Base-by-base conservation (phyloP, 257 asterid species). In the Coffea canephora region DNA sequence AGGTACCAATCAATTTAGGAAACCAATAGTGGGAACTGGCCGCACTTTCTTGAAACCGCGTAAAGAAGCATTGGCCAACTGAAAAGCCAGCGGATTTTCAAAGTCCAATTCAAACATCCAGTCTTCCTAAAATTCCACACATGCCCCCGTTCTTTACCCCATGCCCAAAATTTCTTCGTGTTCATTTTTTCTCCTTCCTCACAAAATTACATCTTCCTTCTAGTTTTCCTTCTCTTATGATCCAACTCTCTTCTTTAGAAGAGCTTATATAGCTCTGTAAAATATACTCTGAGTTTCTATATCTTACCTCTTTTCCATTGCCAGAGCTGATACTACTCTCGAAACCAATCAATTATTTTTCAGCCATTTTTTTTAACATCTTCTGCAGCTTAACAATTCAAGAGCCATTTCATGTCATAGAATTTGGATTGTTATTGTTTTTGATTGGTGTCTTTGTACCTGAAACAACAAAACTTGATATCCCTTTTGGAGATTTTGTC, bases 71-170 rank as follows among this genome's bases (percentile, higher is more conserved):
- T 34, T 68, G 21, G 62, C 13, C 45, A 27, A 14, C 43, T 41
- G 34, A 49, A 77, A 49, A 34, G 16, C 41, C 55, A 23, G 8
- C 43, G 27, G 36, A 31, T 27, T 48, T 79, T 79, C 83, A 79
- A 79, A 79, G 83, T 79, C 78, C 8, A 25, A 48, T 79, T 72
- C 76, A 41, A 70, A 61, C 64, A 59, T 41, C 36, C 54, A 36
- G 59, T 79, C 21, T 52, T 72, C 78, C 78, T 71, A 54, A 71
- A 57, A 72, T 79, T 72, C 78, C 73, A 61, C 82, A 70, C 72
- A 39, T 19, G 31, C 57, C 71, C 19, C 80, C 34, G 23, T 64
- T 77, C 11, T 16, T 49, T 36, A 68, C 54, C 4, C 4, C 48
- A 3, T 1, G 14, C 13, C 73, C 48, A 39, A 55, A 0, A 16